Evolutionary conservation across 345 rosid species (phyloP), one percentile per base, ranked within the genome.

Genomic region (Euphorbia lathyris): DNA sequence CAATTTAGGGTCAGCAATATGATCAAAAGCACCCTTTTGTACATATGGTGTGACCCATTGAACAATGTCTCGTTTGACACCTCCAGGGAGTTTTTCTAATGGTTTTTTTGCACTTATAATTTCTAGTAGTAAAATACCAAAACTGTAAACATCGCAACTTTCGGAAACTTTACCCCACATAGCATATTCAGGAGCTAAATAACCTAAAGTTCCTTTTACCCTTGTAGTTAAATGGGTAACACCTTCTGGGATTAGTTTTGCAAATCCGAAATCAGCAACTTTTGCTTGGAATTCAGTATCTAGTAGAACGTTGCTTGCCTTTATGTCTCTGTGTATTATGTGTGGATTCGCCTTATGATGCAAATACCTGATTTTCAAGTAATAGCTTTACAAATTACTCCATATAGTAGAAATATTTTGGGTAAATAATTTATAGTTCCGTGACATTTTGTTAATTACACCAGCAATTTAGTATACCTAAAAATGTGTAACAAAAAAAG

Each of bases 151-250:
- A 43, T 89, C 94, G 42, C 91, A 89, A 13, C 84, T 80, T 43
- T 86, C 88, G 0, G 88, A 86, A 20, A 86, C 91, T 65, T 89
- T 89, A 6, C 91, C 91, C 91, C 94, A 89, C 94, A 89, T 89
- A n/a, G 91, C 94, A 2, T 89, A 89, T 69, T 89, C 91, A 0
- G 94, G 94, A 17, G 94, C 94, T 42, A 86, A 76, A 50, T 89
- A 89, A 5, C 94, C 94, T 0, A 85, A 82, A 3, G 88, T 85
- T 10, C 94, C 94, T 57, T 89, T 86, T 10, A 89, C 88, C 66
- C 88, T 76, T 0, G 94, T 89, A 29, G 94, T 89, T 68, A 89
- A 16, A 36, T 89, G 91, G 8, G 85, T 79, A 13, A 86, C 91
- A 0, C 94, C 91, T 0, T 86, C 84, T 0, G 94, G 94, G 27